Percentiles rank a stretch among this genome's conserved stretches.
phyloP scores from a whole-genome alignment of 192 early-diverging fungal species.

The Backusella liffmaniae region DNA sequence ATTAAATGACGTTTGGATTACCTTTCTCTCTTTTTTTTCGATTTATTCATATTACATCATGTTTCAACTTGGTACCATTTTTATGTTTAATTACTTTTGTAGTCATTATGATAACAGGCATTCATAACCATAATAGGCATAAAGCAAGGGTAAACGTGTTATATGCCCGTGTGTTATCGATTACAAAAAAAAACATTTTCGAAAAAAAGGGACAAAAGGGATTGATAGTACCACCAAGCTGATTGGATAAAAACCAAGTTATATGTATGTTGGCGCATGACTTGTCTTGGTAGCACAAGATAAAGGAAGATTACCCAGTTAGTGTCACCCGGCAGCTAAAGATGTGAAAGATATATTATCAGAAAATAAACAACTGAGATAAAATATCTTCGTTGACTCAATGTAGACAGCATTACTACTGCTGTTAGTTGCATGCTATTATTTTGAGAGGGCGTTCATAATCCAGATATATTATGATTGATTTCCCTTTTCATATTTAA shows the following conservation, averaged over 20 bases:
- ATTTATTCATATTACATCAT: neutral
- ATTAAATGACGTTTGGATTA: neutral
- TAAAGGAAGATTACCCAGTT: slow-evolving; percentile 4
- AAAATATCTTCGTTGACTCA: neutral
- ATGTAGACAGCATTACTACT: neutral
- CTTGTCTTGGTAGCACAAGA: neutral
- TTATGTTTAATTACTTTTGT: neutral
- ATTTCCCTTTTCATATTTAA: neutral
- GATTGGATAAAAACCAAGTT: neutral
- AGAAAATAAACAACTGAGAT: slow-evolving; percentile 3
- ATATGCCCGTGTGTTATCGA: neutral
- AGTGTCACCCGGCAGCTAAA: neutral
- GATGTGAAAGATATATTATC: slow-evolving; percentile 2
- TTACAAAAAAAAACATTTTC: neutral
- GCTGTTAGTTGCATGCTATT: too few relatives aligned
- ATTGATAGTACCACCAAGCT: neutral
- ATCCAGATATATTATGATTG: neutral
- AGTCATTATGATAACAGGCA: neutral
- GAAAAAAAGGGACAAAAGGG: neutral
- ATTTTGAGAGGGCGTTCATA: too few relatives aligned
- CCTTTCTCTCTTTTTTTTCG: neutral
- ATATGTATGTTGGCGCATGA: slow-evolving; percentile 3
- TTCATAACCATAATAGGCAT: neutral
- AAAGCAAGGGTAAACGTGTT: neutral
- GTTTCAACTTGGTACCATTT: neutral